Percentiles rank a stretch among this genome's conserved stretches.
phyloP scores from a whole-genome alignment of 2,329 filamentous ascomycete species.

The Ophiosphaerella korrae region DNA sequence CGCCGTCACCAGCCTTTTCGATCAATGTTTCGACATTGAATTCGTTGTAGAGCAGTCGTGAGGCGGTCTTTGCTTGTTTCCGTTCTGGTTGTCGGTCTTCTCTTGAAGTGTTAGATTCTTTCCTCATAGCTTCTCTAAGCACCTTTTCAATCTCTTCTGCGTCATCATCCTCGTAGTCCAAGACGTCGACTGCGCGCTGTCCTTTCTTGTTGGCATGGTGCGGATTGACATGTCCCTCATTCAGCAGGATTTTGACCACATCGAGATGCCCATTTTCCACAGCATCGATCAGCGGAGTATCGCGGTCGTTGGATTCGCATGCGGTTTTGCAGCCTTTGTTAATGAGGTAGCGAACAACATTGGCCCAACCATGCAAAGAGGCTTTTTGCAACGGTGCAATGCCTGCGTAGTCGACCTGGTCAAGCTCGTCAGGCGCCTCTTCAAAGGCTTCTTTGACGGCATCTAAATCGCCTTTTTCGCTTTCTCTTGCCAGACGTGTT shows the following conservation, averaged over 20 bases:
- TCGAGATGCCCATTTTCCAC: conserved; percentile 93
- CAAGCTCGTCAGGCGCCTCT: conserved; percentile 84
- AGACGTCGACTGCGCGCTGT: conserved; percentile 85
- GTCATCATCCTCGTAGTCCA: conserved; percentile 75
- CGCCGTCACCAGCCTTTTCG: conserved; percentile 55
- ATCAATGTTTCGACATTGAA: conserved; percentile 56
- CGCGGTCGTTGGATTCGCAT: conserved; percentile 73
- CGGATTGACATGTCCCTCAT: conserved; percentile 82
- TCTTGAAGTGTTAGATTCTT: conserved; percentile 54
- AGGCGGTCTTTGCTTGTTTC: conserved; percentile 45
- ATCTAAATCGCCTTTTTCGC: conserved; percentile 82
- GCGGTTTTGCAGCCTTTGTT: conserved; percentile 84
- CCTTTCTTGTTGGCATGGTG: conserved; percentile 90
- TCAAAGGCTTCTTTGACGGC: conserved; percentile 73
- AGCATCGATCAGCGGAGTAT: conserved; percentile 93
- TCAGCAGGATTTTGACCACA: conserved; percentile 82
- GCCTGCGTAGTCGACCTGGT: conserved; percentile 91
- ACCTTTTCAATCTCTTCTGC: conserved; percentile 79
- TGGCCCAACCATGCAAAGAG: conserved; percentile 80
- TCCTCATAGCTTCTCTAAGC: conserved; percentile 63
- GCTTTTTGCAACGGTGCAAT: conserved; percentile 96
- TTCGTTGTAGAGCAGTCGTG: conserved; percentile 55
- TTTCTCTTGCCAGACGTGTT: conserved; percentile 87
- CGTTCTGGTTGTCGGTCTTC: conserved; percentile 51
- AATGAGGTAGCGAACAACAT: conserved; percentile 87